Evolutionary conservation across 2,329 filamentous ascomycete species (phyloP).

Genomic region (Verticillium isaacii): DNA sequence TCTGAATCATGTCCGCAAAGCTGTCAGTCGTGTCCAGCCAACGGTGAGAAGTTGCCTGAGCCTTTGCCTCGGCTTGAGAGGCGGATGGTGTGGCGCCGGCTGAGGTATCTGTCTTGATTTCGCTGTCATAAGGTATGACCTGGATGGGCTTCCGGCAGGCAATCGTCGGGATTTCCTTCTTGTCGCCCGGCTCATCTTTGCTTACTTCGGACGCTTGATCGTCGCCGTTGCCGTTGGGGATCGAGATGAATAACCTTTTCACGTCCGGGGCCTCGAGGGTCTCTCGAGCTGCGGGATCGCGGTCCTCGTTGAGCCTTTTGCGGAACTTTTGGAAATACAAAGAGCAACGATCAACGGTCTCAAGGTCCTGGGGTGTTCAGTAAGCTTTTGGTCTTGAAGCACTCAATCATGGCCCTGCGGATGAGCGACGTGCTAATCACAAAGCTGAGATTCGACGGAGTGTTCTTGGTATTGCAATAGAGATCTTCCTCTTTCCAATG

Average conservation of each 20-base stretch:
- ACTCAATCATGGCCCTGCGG: background rate
- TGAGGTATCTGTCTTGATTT: background rate
- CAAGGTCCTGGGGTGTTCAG: constrained; percentile 6
- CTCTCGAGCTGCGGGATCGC: background rate
- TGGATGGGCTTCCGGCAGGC: background rate
- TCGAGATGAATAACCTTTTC: background rate
- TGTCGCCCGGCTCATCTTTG: background rate
- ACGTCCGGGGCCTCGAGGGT: background rate
- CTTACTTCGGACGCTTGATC: background rate
- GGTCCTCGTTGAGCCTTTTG: background rate
- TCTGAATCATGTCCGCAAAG: constrained; percentile 14
- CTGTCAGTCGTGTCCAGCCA: constrained; percentile 16
- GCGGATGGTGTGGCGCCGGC: background rate
- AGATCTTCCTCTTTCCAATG: too few species aligned
- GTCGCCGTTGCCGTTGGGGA: background rate
- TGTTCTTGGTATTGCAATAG: too few species aligned
- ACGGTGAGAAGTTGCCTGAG: constrained; percentile 3
- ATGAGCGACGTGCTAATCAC: background rate
- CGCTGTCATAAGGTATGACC: background rate
- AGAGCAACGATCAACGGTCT: constrained; percentile 4
- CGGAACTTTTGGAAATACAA: background rate
- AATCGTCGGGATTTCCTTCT: background rate
- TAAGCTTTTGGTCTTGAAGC: background rate
- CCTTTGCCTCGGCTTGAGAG: constrained; percentile 6
- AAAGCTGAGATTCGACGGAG: too few species aligned